Conservation (phyloP, 1,139 yeast species). For the Scheffersomyces titani region DNA sequence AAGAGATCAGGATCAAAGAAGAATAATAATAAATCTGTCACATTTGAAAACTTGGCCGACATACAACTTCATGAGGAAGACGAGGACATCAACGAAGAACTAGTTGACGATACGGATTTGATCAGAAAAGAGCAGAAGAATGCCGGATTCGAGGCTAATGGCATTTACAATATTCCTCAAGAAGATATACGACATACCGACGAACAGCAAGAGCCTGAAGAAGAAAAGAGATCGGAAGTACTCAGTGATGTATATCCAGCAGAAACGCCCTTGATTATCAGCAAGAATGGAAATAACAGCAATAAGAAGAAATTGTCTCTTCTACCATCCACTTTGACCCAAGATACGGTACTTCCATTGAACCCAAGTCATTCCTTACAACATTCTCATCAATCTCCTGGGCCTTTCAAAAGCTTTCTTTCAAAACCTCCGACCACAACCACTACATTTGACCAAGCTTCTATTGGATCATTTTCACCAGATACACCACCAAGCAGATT, state of each 20-base stretch:
- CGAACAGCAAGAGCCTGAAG: slow-evolving; percentile 16
- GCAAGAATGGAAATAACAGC: slow-evolving; percentile 21
- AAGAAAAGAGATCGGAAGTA: slow-evolving; percentile 37
- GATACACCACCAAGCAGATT: slow-evolving; percentile 30
- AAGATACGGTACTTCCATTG: neutral
- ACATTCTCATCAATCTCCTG: neutral
- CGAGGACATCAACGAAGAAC: slow-evolving; percentile 18
- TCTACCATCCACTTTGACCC: slow-evolving; percentile 12
- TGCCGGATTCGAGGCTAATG: slow-evolving; percentile 19
- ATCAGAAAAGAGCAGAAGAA: slow-evolving; percentile 13
- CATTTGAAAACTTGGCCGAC: slow-evolving; percentile 41
- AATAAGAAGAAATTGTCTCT: slow-evolving; percentile 19
- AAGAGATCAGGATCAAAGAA: slow-evolving; percentile 10
- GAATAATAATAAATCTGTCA: slow-evolving; percentile 35
- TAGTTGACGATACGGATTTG: slow-evolving; percentile 9
- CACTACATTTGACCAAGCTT: slow-evolving; percentile 16
- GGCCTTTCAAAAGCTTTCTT: neutral
- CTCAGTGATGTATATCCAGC: slow-evolving; percentile 44
- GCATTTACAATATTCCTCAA: slow-evolving; percentile 21
- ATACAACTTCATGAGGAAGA: slow-evolving; percentile 26
- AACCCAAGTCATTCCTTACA: neutral
- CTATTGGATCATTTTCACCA: slow-evolving; percentile 40
- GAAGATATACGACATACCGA: slow-evolving; percentile 16
- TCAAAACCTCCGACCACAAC: slow-evolving; percentile 5
- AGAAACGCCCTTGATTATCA: slow-evolving; percentile 40